Base-by-base conservation (phyloP, 768 basidiomycete species). In the Tulasnella sp. region DNA sequence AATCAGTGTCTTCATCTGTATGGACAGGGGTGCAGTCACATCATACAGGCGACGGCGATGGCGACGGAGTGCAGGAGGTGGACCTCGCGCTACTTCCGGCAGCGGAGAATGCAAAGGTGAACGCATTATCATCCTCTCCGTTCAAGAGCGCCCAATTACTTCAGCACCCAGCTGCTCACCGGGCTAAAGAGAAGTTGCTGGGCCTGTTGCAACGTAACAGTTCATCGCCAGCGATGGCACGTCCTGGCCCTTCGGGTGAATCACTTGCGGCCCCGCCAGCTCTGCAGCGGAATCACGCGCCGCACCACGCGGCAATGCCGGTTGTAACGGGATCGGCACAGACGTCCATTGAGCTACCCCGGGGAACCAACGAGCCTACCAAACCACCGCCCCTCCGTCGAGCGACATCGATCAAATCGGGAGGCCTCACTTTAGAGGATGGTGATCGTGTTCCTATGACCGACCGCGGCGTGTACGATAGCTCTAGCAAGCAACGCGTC, bases 401-500 rank as follows among this genome's bases (percentile, higher is more conserved):
- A 13, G 59, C n/a, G 7, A 30, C 61, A 3, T 62, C 58, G 32
- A 62, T 15, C 42, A 56, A 55, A 59, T 51, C 44, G 42, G 59
- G n/a, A n/a, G n/a, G 41, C 47, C 47, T 52, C 17, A 45, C 58
- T 15, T 51, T 51, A 34, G 71, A 67, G 30, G 55, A 43, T 13
- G 62, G 64, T 43, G 66, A 66, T 1, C 76, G 74, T 15, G 73
- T 70, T 15, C 73, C 70, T 50, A 75, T 76, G 4, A 65, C 64
- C 10, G 71, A 68, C 10, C 68, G 51, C 7, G 85, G 84, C 17
- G 82, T 86, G 2, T 90, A 89, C 66, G 88, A 91, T 70, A 82
- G 85, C 26, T 90, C 88, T 9, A 75, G 80, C 65, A 90, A 91
- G 70, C 79, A 81, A 65, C 82, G 88, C 19, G 88, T 90, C 24